A percentile compares a stretch with the other conserved stretches of the same genome.
Evolutionary conservation across 768 basidiomycete genomes (phyloP).

Genomic region (Lactifluus hygrophoroides): DNA sequence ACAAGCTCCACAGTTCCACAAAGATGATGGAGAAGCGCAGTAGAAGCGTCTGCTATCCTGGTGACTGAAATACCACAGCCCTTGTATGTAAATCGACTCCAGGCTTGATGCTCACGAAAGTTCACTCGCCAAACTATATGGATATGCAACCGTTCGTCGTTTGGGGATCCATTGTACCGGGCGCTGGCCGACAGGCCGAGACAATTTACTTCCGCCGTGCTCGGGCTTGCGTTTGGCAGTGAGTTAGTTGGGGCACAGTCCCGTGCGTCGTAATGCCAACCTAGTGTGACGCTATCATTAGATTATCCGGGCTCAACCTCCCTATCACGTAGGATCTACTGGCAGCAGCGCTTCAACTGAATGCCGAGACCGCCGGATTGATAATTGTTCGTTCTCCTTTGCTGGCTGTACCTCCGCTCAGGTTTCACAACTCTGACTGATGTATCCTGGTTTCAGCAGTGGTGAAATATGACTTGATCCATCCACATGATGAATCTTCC

Average conservation of each 20-base stretch:
- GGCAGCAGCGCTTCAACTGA: not conserved
- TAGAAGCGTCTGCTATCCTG: no score
- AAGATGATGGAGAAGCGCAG: no score
- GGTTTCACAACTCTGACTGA: not conserved
- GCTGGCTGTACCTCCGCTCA: not conserved
- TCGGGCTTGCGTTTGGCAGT: not conserved
- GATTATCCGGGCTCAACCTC: not conserved
- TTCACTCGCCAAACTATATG: no score
- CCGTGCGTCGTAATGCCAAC: not conserved
- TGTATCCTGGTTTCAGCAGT: not conserved
- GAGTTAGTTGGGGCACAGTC: not conserved
- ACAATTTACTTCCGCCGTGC: not conserved
- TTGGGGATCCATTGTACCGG: not conserved
- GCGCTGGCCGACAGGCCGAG: no score
- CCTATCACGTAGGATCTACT: constrained; percentile 8
- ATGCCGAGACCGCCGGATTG: not conserved
- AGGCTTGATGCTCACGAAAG: no score
- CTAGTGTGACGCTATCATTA: not conserved
- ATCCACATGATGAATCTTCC: not conserved
- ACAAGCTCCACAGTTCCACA: no score
- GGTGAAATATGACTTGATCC: not conserved
- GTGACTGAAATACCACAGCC: no score
- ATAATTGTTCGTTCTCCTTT: not conserved
- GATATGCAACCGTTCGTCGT: no score
- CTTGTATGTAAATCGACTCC: no score